Evolutionary conservation across 192 early-diverging fungal species (phyloP).

Genomic region (Backusella tuberculispora): DNA sequence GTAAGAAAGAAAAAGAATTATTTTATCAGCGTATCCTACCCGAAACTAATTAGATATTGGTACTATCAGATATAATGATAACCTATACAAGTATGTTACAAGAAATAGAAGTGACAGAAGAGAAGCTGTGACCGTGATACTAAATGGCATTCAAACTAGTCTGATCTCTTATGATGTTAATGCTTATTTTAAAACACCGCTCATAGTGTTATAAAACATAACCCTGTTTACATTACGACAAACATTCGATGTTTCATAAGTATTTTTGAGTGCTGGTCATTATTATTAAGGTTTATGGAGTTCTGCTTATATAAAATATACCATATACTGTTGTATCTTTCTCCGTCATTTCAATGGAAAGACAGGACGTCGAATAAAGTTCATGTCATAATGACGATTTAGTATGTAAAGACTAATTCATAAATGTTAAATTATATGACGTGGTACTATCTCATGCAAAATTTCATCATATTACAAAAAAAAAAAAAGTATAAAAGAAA

Average conservation of each 20-base stretch:
- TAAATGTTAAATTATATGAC: not conserved
- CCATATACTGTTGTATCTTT: not conserved
- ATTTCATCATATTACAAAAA: not conserved
- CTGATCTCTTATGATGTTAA: not conserved
- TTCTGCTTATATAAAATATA: not conserved
- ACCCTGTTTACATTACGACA: not conserved
- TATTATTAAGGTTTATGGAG: too few relatives aligned
- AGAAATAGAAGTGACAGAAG: not conserved
- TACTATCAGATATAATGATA: too few relatives aligned
- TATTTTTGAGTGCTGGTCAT: not conserved
- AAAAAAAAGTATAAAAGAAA: constrained; percentile 2
- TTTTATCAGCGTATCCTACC: too few relatives aligned
- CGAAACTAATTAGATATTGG: too few relatives aligned
- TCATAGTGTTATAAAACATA: too few relatives aligned
- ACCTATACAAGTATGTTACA: too few relatives aligned
- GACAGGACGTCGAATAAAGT: not conserved
- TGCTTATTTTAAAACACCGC: not conserved
- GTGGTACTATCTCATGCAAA: constrained; percentile 2
- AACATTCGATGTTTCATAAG: not conserved
- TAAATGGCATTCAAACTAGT: not conserved
- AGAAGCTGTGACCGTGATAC: not conserved
- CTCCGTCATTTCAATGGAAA: not conserved
- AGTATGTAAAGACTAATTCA: not conserved
- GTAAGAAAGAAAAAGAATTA: too few relatives aligned
- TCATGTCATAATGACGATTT: constrained; percentile 3